Conservation (phyloP, 768 basidiomycete genomes). For the Floccularia luteovirens region DNA sequence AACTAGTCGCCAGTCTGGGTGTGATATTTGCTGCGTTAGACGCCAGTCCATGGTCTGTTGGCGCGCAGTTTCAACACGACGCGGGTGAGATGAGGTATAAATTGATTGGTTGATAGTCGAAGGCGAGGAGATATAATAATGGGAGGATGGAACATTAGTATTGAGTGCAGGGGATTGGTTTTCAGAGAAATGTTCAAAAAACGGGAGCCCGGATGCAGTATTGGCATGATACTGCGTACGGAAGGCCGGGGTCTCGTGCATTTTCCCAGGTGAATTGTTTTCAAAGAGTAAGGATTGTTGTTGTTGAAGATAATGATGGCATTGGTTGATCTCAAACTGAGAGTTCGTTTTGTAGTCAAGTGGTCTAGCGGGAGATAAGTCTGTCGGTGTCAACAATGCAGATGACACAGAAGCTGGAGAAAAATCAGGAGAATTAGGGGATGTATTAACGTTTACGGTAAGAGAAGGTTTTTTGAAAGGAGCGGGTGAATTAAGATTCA, state of each 20-base stretch:
- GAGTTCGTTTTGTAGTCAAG: slow-evolving; percentile 51
- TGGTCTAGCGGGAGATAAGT: slow-evolving; percentile 58
- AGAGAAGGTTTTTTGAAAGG: slow-evolving; percentile 38
- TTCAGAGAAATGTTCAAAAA: slow-evolving; percentile 50
- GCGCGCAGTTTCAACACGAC: slow-evolving; percentile 19
- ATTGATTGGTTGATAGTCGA: slow-evolving; percentile 14
- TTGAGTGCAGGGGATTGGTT: slow-evolving; percentile 22
- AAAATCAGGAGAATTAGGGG: slow-evolving; percentile 56
- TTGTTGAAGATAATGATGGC: slow-evolving; percentile 35
- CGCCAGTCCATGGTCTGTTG: slow-evolving; percentile 28
- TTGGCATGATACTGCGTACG: slow-evolving; percentile 11
- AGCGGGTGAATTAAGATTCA: slow-evolving; percentile 74
- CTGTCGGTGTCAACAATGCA: slow-evolving; percentile 66
- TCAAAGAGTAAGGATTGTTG: slow-evolving; percentile 38
- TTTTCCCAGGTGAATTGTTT: slow-evolving; percentile 17
- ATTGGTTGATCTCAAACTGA: slow-evolving; percentile 40
- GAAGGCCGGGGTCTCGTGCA: slow-evolving; percentile 13
- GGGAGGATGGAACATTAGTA: slow-evolving; percentile 14
- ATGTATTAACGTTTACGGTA: slow-evolving; percentile 35
- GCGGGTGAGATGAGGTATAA: slow-evolving; percentile 24
- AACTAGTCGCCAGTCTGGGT: slow-evolving; percentile 36
- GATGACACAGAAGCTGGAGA: slow-evolving; percentile 70
- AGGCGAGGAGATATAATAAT: slow-evolving; percentile 15
- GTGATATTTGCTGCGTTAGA: slow-evolving; percentile 16
- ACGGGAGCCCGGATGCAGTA: slow-evolving; percentile 22